Conservation (phyloP, 2,329 filamentous ascomycete genomes). For the Fusarium acutatum region DNA sequence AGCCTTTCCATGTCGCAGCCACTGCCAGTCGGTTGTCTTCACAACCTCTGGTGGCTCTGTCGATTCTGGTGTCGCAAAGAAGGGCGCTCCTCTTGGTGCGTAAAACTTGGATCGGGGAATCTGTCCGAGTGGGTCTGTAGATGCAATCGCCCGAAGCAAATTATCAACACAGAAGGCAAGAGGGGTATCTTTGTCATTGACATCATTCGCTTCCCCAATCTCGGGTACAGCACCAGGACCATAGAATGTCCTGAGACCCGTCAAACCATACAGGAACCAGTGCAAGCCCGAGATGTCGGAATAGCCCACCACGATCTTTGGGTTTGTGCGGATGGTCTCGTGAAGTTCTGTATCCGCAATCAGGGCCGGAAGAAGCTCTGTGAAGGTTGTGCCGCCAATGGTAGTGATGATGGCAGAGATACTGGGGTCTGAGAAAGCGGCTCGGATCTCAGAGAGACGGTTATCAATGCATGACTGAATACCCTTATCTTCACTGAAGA, state of each 20-base stretch:
- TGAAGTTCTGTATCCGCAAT: conserved; percentile 49
- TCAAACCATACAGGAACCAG: conserved; percentile 50
- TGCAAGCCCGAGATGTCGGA: conserved; percentile 54
- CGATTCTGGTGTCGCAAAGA: conserved; percentile 35
- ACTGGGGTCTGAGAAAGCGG: conserved; percentile 48
- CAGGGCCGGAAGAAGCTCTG: conserved; percentile 51
- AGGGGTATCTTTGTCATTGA: conserved; percentile 38
- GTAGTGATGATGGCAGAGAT: conserved; percentile 52
- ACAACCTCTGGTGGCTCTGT: conserved; percentile 42
- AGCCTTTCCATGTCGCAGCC: conserved; percentile 48
- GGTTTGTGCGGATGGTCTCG: conserved; percentile 44
- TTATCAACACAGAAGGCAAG: conserved; percentile 44
- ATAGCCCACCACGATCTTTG: conserved; percentile 54
- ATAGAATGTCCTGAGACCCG: conserved; percentile 55
- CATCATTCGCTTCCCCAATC: conserved; percentile 44
- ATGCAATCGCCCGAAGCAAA: conserved; percentile 45
- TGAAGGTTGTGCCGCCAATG: conserved; percentile 50
- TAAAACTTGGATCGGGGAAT: conserved; percentile 46
- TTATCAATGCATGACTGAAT: conserved; percentile 48
- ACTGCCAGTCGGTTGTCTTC: conserved; percentile 46
- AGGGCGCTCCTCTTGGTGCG: conserved; percentile 35
- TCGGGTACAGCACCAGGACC: conserved; percentile 52
- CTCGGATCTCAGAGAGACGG: conserved; percentile 49
- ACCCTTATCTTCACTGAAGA: conserved; percentile 44
- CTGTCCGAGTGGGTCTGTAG: conserved; percentile 40